phyloP scores from a whole-genome alignment of 257 asterid genomes.

The Solanum chiquidenum region DNA sequence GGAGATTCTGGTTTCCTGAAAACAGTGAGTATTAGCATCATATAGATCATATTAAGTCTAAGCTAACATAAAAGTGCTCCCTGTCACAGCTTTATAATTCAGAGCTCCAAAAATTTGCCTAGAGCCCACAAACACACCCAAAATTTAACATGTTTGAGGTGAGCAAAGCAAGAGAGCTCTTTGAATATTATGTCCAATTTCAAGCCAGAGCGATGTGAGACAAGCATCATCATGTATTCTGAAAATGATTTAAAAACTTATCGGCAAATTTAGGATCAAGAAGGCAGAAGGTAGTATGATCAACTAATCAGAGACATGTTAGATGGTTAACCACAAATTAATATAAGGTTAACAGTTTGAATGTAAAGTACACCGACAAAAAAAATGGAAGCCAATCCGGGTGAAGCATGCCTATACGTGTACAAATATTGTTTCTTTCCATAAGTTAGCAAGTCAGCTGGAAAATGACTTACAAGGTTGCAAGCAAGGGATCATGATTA shows the following conservation, averaged over 20 bases:
- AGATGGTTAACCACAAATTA: neutral
- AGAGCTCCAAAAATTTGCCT: neutral
- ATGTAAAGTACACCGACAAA: neutral
- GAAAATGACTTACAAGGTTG: neutral
- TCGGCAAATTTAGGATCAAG: neutral
- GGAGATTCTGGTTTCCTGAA: conserved; percentile 94
- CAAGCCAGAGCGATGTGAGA: neutral
- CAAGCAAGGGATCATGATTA: neutral
- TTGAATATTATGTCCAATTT: neutral
- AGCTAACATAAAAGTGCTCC: neutral
- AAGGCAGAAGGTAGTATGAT: neutral
- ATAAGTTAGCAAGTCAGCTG: neutral
- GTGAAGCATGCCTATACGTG: neutral
- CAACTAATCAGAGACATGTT: neutral
- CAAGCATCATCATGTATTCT: neutral
- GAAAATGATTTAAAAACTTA: neutral
- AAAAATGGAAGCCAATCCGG: neutral
- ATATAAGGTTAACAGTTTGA: neutral
- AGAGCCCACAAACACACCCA: neutral
- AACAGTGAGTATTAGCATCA: conserved; percentile 3
- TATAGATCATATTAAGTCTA: neutral
- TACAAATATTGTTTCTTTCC: neutral
- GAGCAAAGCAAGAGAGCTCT: neutral
- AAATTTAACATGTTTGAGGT: neutral
- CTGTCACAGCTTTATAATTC: neutral